These are phyloP conservation scores for Alnus rubra DNA, from an alignment of 306 rosid species.

Conservation along the genomic window DNA sequence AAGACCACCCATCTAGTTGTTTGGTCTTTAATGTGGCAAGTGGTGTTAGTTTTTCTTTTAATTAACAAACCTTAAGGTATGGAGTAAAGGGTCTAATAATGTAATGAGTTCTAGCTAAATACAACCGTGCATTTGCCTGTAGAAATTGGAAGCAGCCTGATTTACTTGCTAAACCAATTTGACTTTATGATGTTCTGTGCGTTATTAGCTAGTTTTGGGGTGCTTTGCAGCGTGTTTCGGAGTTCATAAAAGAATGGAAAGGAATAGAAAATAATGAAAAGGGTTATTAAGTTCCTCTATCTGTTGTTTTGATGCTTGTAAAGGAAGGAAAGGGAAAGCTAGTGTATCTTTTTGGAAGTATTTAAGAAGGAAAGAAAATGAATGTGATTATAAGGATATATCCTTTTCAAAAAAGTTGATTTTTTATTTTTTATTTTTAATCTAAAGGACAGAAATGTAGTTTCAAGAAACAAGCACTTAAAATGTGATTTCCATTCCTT, in stretches of 20 bases:
- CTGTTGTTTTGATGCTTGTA: background rate
- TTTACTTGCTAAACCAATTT: background rate
- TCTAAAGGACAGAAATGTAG: too few species aligned
- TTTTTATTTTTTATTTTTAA: too few species aligned
- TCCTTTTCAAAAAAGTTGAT: too few species aligned
- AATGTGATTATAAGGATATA: too few species aligned
- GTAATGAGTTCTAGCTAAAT: background rate
- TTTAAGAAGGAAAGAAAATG: too few species aligned
- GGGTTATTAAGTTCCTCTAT: background rate
- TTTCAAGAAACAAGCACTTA: too few species aligned
- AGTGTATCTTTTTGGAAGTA: too few species aligned
- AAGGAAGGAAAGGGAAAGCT: too few species aligned
- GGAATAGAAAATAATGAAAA: background rate
- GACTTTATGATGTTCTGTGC: background rate
- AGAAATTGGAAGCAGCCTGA: background rate
- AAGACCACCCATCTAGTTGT: background rate
- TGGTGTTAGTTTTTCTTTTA: too few species aligned
- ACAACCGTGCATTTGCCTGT: background rate
- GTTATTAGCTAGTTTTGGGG: background rate
- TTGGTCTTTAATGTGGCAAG: background rate
- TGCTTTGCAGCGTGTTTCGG: background rate
- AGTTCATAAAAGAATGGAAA: background rate
- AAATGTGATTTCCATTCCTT: too few species aligned
- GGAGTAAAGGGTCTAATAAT: background rate
- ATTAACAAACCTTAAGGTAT: background rate